Conservation (phyloP, 1,284 basidiomycete species). For the Rhodotorula sp. region DNA sequence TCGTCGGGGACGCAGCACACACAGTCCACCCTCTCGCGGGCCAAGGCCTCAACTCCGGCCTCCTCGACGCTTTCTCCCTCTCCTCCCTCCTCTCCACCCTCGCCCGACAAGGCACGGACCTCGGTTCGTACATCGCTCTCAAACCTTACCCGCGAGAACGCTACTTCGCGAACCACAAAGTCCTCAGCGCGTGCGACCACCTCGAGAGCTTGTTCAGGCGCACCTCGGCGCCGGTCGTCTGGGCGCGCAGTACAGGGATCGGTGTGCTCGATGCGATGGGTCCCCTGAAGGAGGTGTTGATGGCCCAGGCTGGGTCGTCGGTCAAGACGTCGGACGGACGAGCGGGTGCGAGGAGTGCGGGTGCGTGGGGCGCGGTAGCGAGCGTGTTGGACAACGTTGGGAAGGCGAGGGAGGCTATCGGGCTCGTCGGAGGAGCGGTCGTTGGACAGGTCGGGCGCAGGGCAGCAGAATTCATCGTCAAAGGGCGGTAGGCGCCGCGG, state of each 20-base stretch:
- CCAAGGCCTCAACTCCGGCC: constrained; percentile 89
- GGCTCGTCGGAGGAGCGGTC: constrained; percentile 4
- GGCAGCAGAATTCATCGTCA: constrained; percentile 18
- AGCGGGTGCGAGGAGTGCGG: not conserved
- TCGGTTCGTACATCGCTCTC: constrained; percentile 71
- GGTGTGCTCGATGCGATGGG: constrained; percentile 87
- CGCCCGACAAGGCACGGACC: constrained; percentile 44
- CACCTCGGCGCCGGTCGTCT: constrained; percentile 67
- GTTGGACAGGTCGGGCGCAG: constrained; percentile 9
- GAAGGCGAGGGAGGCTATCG: constrained; percentile 5
- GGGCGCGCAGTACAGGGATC: constrained; percentile 79
- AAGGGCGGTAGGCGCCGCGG: constrained; percentile 2
- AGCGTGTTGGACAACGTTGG: constrained; percentile 6
- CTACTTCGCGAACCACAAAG: constrained; percentile 78
- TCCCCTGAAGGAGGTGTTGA: constrained; percentile 72
- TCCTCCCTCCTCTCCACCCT: not conserved
- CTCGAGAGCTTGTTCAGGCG: constrained; percentile 78
- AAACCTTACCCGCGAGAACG: constrained; percentile 72
- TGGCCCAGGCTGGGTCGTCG: constrained; percentile 69
- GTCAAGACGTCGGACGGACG: constrained; percentile 4
- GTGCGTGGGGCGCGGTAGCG: constrained; percentile 22
- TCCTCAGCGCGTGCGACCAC: constrained; percentile 81
- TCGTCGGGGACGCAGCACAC: constrained; percentile 95
- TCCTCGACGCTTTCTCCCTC: not conserved
- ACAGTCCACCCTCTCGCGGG: constrained; percentile 95